phyloP scores from a whole-genome alignment of 805 yeast genomes.

The Starmerella sp. region DNA sequence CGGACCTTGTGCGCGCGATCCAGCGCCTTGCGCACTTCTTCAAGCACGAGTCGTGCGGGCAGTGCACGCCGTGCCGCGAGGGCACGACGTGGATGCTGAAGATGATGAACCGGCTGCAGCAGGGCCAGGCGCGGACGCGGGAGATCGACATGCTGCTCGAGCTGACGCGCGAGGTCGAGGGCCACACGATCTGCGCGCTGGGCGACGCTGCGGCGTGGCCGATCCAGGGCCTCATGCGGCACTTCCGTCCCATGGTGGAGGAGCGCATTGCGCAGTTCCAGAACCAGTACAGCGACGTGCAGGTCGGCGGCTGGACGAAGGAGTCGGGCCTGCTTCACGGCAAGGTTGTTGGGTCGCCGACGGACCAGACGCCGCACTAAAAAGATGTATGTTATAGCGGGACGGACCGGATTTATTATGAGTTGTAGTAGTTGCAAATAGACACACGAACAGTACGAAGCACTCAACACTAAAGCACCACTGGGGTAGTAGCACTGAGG shows the following conservation, averaged over 20 bases:
- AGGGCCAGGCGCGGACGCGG: slow-evolving; percentile 67
- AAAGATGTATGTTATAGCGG: background rate
- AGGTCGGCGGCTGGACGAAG: slow-evolving; percentile 71
- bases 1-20: slow-evolving; percentile 75
- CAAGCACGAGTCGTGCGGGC: slow-evolving; percentile 90
- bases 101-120: slow-evolving; percentile 71
- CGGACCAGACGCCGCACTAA: slow-evolving; percentile 18
- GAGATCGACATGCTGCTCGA: slow-evolving; percentile 81
- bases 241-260: slow-evolving; percentile 72
- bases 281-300: slow-evolving; percentile 38
- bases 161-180: slow-evolving; percentile 77
- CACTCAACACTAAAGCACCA: no score
- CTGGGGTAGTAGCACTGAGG: no score
- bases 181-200: slow-evolving; percentile 83
- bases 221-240: slow-evolving; percentile 74
- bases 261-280: slow-evolving; percentile 61
- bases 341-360: slow-evolving; percentile 40
- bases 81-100: slow-evolving; percentile 78
- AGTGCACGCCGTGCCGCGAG: slow-evolving; percentile 90
- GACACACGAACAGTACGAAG: background rate
- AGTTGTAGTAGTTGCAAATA: background rate
- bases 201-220: slow-evolving; percentile 96
- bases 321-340: slow-evolving; percentile 52
- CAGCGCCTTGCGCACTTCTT: slow-evolving; percentile 76
- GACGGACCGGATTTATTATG: background rate